These are phyloP conservation scores for Fraxinus baroniana DNA, from an alignment of 305 asterid genomes.

Conservation along the genomic window DNA sequence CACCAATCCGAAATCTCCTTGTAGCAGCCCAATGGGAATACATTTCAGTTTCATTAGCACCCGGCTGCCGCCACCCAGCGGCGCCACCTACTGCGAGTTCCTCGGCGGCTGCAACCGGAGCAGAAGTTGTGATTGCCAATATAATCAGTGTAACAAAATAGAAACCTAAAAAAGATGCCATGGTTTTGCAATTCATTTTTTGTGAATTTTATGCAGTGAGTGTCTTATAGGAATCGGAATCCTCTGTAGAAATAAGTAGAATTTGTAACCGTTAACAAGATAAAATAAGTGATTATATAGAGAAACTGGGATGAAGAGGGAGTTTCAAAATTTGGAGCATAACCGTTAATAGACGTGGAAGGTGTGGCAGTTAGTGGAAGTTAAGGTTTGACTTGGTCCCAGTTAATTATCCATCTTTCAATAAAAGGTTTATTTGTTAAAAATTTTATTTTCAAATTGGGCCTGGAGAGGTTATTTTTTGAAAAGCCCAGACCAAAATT, in stretches of 20 bases:
- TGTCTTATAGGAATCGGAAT: not conserved
- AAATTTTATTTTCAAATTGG: not conserved
- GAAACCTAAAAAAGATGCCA: slow-evolving; percentile 5
- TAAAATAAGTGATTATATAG: not conserved
- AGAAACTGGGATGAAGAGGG: not conserved
- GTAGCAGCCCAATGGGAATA: slow-evolving; percentile 35
- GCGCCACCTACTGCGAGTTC: slow-evolving; percentile 41
- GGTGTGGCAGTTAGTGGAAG: slow-evolving; percentile 21
- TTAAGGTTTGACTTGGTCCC: slow-evolving; percentile 16
- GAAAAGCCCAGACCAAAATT: not conserved
- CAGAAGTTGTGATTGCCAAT: not conserved
- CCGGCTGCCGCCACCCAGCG: slow-evolving; percentile 41
- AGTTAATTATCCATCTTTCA: not conserved
- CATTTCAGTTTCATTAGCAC: slow-evolving; percentile 25
- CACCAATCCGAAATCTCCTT: slow-evolving; percentile 37
- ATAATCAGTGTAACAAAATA: not conserved
- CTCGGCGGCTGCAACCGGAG: slow-evolving; percentile 17
- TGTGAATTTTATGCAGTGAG: not conserved
- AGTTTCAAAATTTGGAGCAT: not conserved
- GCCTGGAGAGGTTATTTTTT: not conserved
- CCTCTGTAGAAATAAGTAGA: not conserved
- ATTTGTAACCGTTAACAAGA: not conserved
- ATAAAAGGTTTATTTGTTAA: not conserved
- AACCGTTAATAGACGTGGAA: slow-evolving; percentile 10
- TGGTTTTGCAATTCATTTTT: not conserved